These are phyloP conservation scores for Boletus sp. DNA, from an alignment of 768 basidiomycete genomes.

Conservation along the genomic window DNA sequence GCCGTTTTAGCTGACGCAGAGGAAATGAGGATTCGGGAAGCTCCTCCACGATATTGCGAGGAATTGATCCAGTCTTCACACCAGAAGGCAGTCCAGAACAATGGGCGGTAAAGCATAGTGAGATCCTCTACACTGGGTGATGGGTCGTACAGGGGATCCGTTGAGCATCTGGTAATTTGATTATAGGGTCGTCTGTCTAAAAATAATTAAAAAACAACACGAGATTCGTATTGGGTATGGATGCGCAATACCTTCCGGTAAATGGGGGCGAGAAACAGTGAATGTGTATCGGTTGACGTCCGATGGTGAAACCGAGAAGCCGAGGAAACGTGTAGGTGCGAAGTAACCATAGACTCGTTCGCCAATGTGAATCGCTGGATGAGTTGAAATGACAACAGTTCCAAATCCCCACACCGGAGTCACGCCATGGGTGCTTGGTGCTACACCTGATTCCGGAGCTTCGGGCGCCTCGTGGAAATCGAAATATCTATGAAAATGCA, in stretches of 20 bases:
- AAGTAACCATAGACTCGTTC: conserved; percentile 66
- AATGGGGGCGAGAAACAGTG: conserved; percentile 57
- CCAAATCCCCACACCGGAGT: conserved; percentile 77
- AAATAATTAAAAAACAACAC: neutral
- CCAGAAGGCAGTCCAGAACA: conserved; percentile 79
- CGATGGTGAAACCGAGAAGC: conserved; percentile 48
- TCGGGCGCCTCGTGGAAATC: conserved; percentile 59
- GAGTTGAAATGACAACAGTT: conserved; percentile 49
- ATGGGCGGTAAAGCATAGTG: conserved; percentile 68
- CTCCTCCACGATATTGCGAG: conserved; percentile 48
- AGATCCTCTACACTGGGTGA: conserved; percentile 53
- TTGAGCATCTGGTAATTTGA: conserved; percentile 57
- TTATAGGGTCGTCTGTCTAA: conserved; percentile 70
- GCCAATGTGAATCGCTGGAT: conserved; percentile 46
- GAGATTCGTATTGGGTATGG: neutral
- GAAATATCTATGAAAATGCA: conserved; percentile 54
- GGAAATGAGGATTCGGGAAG: conserved; percentile 53
- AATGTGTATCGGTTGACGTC: conserved; percentile 55
- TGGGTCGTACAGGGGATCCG: conserved; percentile 53
- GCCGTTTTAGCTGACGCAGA: conserved; percentile 75
- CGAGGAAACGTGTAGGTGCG: conserved; percentile 56
- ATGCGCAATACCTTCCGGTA: conserved; percentile 54
- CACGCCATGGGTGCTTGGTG: conserved; percentile 54
- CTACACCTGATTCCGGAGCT: conserved; percentile 29
- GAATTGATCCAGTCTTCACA: conserved; percentile 67